Base-by-base conservation (phyloP, 192 early-diverging fungal species). In the Mortierella antarctica region DNA sequence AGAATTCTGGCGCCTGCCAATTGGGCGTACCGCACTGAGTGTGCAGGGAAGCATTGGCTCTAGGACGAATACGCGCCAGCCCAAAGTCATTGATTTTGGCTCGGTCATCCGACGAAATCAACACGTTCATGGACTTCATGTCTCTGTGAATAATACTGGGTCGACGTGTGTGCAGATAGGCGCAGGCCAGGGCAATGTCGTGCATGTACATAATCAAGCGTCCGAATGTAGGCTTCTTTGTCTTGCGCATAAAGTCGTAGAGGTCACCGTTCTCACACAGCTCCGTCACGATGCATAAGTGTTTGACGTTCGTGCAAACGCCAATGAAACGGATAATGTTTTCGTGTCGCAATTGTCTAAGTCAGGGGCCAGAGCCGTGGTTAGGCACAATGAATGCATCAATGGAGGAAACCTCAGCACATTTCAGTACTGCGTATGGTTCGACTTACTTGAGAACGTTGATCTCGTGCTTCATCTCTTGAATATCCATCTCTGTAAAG, bases 51-150 rank as follows among this genome's bases (percentile, higher is more conserved):
- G 90, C 87, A 55, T 89, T 91, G 52, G 90, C 89, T 46, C 83
- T 87, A 58, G 91, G 91, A 10, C 92, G 85, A 53, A 94, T 94
- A n/a, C 92, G 90, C 4, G 92, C 92, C 65, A 94, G 66, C 11
- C 92, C 92, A 89, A 94, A 94, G 74, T 94, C 92, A 71, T 94
- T 94, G 39, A 94, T 92, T 74, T 94, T 94, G 18, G 92, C 92
- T 7, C 92, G 82, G 66, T 91, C 86, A 66, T 92, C 86, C 12
- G 83, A 56, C 8, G 86, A 86, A 53, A 88, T 88, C 55, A 94
- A 68, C 44, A 94, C 89, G 66, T 94, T 94, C 91, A 92, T 92
- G 3, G 92, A 94, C 73, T 94, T 94, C 53, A 94, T 83, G 65
- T 94, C 92, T 59, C 92, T 82, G 66, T 93, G 92, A 44, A 93